Evolutionary conservation across 2,329 filamentous ascomycete species (phyloP).

Genomic region (Fusarium hostae): DNA sequence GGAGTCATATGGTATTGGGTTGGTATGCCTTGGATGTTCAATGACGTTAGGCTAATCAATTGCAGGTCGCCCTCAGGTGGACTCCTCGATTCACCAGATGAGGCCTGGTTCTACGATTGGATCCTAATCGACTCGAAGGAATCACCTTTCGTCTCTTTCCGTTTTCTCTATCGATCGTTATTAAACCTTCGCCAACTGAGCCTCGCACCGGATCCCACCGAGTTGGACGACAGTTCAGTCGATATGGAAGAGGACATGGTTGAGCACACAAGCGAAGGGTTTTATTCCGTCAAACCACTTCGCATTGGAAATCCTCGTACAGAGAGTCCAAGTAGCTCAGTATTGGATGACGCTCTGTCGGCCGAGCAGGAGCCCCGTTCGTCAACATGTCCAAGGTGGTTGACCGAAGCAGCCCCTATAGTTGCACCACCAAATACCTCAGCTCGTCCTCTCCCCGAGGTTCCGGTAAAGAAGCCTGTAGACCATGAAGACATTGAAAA

Average conservation of each 20-base stretch:
- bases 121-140: constrained; percentile 62
- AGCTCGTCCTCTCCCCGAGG: constrained; percentile 37
- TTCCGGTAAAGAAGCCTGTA: constrained; percentile 21
- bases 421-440: neutral
- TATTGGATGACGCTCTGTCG: neutral
- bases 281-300: neutral
- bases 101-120: constrained; percentile 64
- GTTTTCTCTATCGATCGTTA: constrained; percentile 67
- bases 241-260: neutral
- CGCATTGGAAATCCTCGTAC: neutral
- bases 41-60: constrained; percentile 7
- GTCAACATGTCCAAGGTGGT: neutral
- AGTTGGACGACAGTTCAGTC: neutral
- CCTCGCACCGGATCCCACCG: constrained; percentile 52
- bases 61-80: constrained; percentile 64
- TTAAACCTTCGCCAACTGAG: constrained; percentile 60
- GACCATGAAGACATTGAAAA: constrained; percentile 11
- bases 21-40: constrained; percentile 42
- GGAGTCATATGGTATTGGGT: constrained; percentile 65
- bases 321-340: neutral
- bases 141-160: constrained; percentile 63
- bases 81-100: constrained; percentile 62
- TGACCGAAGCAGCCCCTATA: neutral
- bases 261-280: neutral
- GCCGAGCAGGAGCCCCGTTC: neutral